Evolutionary conservation across 2,329 filamentous ascomycete species (phyloP), one percentile per base, ranked within the genome.

Genomic region (Fusarium equiseti): DNA sequence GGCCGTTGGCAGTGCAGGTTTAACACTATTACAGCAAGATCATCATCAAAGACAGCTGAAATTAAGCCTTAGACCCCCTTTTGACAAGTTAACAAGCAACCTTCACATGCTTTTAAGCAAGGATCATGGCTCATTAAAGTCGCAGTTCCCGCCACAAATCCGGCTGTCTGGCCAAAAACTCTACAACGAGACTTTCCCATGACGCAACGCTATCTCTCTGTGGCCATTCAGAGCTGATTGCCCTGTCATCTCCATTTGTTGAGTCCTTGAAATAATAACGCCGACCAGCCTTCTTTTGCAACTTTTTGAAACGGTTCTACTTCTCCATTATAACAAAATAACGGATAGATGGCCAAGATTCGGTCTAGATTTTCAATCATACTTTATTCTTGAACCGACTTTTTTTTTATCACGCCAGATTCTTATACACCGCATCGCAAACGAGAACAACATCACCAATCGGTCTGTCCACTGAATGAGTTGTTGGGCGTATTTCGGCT

Each of bases 31-130:
- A 10, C 24, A 57, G 29, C 43, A 64, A 31, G 43, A 64, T 58
- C 50, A 58, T n/a, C 59, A 32, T 15, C 9, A 44, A 44, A 22
- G 15, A 20, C 13, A 59, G 48, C 32, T 63, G 40, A 56, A 31
- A 55, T 44, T 32, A 50, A 42, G 65, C 43, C 49, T 48, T 62
- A 31, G 45, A 59, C 59, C 56, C 59, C 68, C 53, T 48, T 62
- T 69, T 54, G 43, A 45, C 64, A 59, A 58, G 38, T 52, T n/a
- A 44, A 22, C n/a, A 24, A 26, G 45, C 53, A 51, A 18, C 26
- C 60, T 63, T 72, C 69, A 71, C 68, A 71, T 71, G 69, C 69
- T 71, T 71, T 55, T 26, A 13, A 70, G 69, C 68, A 70, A 68
- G 69, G 68, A 71, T 72, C 69, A 57, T 59, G 57, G 11, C 52